Percentiles rank a stretch among this genome's conserved stretches.
Evolutionary conservation across 2,329 filamentous ascomycete genomes (phyloP).

Genomic region (Talaromyces sp.): DNA sequence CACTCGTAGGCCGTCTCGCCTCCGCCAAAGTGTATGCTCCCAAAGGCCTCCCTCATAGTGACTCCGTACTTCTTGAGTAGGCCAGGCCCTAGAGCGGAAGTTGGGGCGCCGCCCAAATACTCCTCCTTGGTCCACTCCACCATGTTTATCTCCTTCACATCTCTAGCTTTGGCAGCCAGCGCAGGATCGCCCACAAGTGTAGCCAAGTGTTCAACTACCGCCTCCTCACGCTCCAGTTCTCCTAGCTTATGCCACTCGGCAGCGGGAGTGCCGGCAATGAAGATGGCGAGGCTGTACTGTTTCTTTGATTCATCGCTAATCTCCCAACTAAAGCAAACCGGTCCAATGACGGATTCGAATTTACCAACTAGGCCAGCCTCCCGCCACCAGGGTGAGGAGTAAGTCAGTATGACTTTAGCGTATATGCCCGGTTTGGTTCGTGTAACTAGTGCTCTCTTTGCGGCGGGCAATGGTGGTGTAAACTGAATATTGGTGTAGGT

Average conservation of each 20-base stretch:
- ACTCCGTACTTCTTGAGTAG: constrained; percentile 33
- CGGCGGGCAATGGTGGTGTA: background rate
- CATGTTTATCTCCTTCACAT: background rate
- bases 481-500: background rate
- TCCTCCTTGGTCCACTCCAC: constrained; percentile 28
- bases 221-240: background rate
- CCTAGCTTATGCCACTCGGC: background rate
- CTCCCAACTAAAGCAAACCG: background rate
- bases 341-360: background rate
- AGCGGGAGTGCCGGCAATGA: background rate
- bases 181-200: background rate
- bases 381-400: background rate
- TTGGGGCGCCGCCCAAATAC: constrained; percentile 39
- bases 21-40: constrained; percentile 51
- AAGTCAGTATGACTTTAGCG: background rate
- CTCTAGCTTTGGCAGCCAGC: background rate
- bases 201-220: background rate
- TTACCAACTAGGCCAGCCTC: background rate
- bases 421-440: background rate
- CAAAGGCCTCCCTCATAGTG: constrained; percentile 33
- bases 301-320: background rate
- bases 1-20: constrained; percentile 52
- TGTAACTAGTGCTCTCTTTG: background rate
- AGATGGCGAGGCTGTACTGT: background rate
- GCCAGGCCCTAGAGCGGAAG: constrained; percentile 34